Percentiles rank a stretch among this genome's conserved stretches.
phyloP scores from a whole-genome alignment of 2,329 filamentous ascomycete genomes.

The Camillea tinctor region DNA sequence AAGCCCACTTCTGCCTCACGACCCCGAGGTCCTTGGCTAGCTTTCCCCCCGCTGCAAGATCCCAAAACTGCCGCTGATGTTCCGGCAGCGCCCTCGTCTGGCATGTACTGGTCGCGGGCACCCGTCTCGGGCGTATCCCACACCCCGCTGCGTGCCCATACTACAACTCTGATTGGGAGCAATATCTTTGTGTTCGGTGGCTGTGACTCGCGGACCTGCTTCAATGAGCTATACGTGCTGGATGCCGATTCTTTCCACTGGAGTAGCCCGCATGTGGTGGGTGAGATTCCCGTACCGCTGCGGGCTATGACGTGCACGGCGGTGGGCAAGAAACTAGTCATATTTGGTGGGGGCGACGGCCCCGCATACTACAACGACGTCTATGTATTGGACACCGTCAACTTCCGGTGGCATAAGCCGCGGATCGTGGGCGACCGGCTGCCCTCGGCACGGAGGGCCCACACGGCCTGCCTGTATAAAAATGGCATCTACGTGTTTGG shows the following conservation, averaged over 20 bases:
- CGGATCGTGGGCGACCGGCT: constrained; percentile 56
- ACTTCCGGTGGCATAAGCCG: constrained; percentile 65
- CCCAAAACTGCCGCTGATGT: constrained; percentile 58
- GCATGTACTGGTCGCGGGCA: constrained; percentile 71
- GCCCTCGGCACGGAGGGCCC: constrained; percentile 63
- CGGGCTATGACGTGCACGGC: constrained; percentile 72
- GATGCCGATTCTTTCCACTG: constrained; percentile 71
- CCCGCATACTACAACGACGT: constrained; percentile 72
- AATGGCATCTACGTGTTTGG: constrained; percentile 72
- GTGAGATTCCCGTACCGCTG: constrained; percentile 63
- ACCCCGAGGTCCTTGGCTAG: constrained; percentile 41
- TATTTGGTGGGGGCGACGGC: constrained; percentile 69
- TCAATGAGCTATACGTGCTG: constrained; percentile 67
- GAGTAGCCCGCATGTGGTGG: constrained; percentile 63
- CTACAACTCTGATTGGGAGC: constrained; percentile 63
- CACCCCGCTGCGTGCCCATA: constrained; percentile 64
- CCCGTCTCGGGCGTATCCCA: constrained; percentile 62
- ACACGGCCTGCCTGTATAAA: constrained; percentile 70
- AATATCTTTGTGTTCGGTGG: constrained; percentile 69
- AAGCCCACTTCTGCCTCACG: constrained; percentile 24
- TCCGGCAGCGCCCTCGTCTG: constrained; percentile 61
- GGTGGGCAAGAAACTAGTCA: constrained; percentile 67
- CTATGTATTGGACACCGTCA: constrained; percentile 69
- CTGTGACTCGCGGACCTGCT: constrained; percentile 65
- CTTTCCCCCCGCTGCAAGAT: constrained; percentile 58